These are phyloP conservation scores for Annulohypoxylon nitens DNA, from an alignment of 495 filamentous ascomycete genomes.

Conservation along the genomic window DNA sequence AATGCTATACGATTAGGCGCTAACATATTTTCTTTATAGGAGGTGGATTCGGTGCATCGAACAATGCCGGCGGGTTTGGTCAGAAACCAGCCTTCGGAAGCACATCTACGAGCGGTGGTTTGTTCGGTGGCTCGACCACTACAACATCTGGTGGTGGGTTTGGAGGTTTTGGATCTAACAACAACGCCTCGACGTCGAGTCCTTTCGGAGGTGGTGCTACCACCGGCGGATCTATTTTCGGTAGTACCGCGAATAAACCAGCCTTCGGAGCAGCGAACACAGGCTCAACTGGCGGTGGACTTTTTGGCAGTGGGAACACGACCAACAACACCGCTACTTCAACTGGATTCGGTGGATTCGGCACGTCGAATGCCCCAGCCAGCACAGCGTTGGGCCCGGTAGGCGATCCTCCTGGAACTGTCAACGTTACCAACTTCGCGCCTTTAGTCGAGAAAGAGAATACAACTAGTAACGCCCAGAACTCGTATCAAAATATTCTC, in stretches of 20 bases:
- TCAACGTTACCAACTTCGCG: conserved; percentile 74
- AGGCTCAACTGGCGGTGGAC: conserved; percentile 59
- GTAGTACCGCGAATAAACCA: conserved; percentile 51
- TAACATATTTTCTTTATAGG: conserved; percentile 43
- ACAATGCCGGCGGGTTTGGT: conserved; percentile 63
- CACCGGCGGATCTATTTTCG: conserved; percentile 55
- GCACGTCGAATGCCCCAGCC: conserved; percentile 53
- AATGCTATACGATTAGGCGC: background rate
- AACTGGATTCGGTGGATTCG: conserved; percentile 60
- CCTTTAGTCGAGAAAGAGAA: conserved; percentile 86
- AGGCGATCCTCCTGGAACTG: conserved; percentile 76
- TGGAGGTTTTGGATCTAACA: conserved; percentile 65
- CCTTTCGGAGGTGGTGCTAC: conserved; percentile 60
- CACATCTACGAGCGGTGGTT: conserved; percentile 45
- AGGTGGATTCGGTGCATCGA: conserved; percentile 52
- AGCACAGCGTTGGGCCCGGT: conserved; percentile 66
- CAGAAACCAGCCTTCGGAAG: conserved; percentile 53
- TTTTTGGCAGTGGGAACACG: conserved; percentile 60
- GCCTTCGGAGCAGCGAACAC: conserved; percentile 61
- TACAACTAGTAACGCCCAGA: conserved; percentile 63
- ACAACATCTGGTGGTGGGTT: conserved; percentile 48
- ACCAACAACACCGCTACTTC: conserved; percentile 49
- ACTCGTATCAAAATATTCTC: conserved; percentile 87
- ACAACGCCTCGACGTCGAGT: conserved; percentile 58
- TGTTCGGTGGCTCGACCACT: conserved; percentile 52